Evolutionary conservation across 202 grass and related monocot genomes (phyloP).

Genomic region (Tripidium arundinaceum): DNA sequence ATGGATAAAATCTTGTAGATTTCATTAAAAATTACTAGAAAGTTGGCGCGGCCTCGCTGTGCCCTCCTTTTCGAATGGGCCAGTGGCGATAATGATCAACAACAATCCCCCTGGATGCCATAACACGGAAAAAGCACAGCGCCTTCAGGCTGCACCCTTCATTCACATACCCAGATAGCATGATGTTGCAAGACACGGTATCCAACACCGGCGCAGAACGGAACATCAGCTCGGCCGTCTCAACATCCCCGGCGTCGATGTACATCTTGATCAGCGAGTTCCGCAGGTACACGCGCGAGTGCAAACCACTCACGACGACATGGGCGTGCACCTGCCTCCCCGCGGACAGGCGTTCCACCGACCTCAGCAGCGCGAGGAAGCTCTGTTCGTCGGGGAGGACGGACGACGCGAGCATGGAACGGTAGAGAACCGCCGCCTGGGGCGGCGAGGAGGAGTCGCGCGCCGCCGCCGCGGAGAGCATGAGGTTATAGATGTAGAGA

Average conservation of each 20-base stretch:
- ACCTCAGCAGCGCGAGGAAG: slow-evolving; percentile 49
- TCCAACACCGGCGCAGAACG: not conserved
- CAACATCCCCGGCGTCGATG: slow-evolving; percentile 26
- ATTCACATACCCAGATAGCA: slow-evolving; percentile 52
- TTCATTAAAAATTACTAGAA: not conserved
- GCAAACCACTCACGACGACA: slow-evolving; percentile 30
- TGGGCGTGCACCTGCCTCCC: slow-evolving; percentile 52
- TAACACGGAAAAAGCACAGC: slow-evolving; percentile 25
- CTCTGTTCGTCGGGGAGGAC: slow-evolving; percentile 35
- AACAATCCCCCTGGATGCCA: slow-evolving; percentile 15
- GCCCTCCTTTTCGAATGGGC: not conserved
- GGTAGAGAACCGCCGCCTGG: slow-evolving; percentile 31
- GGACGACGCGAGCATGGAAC: slow-evolving; percentile 27
- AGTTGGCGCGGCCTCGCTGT: not conserved
- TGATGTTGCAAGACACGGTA: slow-evolving; percentile 38
- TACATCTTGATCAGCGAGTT: slow-evolving; percentile 60
- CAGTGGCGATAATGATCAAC: not conserved
- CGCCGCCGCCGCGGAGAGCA: slow-evolving; percentile 34
- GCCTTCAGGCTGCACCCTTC: slow-evolving; percentile 25
- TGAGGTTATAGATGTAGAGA: slow-evolving; percentile 49
- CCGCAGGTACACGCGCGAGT: slow-evolving; percentile 31
- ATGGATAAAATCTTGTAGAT: not conserved
- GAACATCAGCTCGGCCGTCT: slow-evolving; percentile 37
- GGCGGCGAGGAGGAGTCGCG: not conserved
- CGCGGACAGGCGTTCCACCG: slow-evolving; percentile 5